Evolutionary conservation across 208 protist genomes (phyloP).

Genomic region (Acanthamoeba healyi): DNA sequence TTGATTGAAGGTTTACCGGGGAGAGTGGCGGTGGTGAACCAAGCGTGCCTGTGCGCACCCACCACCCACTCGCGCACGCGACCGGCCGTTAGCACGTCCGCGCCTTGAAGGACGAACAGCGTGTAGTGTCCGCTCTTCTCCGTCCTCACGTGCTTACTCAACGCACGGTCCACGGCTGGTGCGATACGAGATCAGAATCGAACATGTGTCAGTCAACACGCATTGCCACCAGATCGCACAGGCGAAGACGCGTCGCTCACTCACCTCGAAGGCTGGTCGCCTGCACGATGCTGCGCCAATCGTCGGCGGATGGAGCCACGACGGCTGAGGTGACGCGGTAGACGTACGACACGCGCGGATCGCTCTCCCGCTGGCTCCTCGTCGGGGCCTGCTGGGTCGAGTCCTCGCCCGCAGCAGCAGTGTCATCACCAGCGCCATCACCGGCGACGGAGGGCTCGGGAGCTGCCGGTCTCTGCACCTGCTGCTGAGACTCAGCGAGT

Average conservation of each 20-base stretch:
- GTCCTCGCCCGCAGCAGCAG: no score
- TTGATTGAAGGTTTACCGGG: not conserved
- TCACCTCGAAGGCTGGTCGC: not conserved
- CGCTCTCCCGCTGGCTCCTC: not conserved
- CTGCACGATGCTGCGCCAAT: not conserved
- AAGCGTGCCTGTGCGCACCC: slow-evolving; percentile 3
- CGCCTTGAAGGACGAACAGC: not conserved
- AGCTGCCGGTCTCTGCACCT: not conserved
- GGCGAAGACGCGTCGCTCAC: no score
- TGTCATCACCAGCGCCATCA: no score
- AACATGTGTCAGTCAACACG: no score
- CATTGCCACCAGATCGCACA: no score
- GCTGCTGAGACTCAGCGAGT: not conserved
- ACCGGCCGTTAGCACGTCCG: not conserved
- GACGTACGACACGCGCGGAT: slow-evolving; percentile 2
- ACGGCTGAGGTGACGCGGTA: not conserved
- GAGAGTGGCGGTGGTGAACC: not conserved
- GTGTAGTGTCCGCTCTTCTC: slow-evolving; percentile 10
- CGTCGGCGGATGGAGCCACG: not conserved
- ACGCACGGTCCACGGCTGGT: not conserved
- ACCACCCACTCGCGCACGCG: not conserved
- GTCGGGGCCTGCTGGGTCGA: no score
- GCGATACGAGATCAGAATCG: no score
- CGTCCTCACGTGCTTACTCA: not conserved
- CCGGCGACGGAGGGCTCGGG: no score